Evolutionary conservation across 139 green algal genomes (phyloP).

Genomic region (Micromonas pusilla): DNA sequence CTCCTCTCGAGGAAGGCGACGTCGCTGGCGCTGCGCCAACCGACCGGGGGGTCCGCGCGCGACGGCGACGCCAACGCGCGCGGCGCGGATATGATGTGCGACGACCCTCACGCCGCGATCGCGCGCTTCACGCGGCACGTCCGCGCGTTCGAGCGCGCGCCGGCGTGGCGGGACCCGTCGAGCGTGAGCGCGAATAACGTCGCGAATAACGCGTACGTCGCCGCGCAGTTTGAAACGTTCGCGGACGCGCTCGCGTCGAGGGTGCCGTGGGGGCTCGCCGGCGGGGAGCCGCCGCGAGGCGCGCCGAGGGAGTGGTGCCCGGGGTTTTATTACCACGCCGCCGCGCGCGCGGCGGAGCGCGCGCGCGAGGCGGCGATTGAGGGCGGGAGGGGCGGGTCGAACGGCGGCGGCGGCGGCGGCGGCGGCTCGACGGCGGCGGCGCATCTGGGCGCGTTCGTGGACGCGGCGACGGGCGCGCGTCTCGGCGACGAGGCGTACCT

Average conservation of each 20-base stretch:
- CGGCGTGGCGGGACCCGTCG: not conserved
- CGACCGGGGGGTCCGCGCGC: too few species aligned
- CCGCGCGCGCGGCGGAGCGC: not conserved
- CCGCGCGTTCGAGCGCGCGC: not conserved
- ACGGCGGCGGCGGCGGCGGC: not conserved
- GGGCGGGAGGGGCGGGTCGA: not conserved
- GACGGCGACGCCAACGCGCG: too few species aligned
- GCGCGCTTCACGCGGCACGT: too few species aligned
- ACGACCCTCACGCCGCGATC: too few species aligned
- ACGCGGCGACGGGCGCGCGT: too few species aligned
- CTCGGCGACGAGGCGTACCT: too few species aligned
- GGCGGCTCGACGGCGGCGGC: not conserved
- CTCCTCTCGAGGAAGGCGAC: too few species aligned
- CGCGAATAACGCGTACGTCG: not conserved
- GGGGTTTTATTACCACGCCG: constrained; percentile 13
- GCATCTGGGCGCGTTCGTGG: too few species aligned
- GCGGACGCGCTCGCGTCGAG: not conserved
- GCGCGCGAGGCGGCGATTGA: not conserved
- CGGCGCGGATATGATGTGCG: too few species aligned
- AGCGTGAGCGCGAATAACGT: not conserved
- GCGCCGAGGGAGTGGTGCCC: not conserved
- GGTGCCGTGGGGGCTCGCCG: not conserved
- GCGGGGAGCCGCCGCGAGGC: not conserved
- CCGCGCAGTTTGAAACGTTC: not conserved
- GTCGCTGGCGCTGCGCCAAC: too few species aligned